Evolutionary conservation across 2,329 filamentous ascomycete genomes (phyloP).

Genomic region (Trichoderma lentiforme): DNA sequence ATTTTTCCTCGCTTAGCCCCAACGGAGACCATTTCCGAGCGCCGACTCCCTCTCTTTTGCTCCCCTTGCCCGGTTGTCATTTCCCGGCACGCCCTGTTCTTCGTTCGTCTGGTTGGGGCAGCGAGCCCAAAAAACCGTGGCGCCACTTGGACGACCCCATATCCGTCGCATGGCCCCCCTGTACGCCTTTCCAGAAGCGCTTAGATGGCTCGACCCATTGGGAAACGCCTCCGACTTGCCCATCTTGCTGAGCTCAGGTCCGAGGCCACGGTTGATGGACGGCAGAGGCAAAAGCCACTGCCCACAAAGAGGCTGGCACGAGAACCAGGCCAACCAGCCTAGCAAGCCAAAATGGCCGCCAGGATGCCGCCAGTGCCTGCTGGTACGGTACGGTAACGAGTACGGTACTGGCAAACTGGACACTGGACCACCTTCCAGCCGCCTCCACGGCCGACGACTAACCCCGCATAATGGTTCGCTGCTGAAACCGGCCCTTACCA

Average conservation of each 20-base stretch:
- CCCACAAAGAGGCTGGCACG: slow-evolving; percentile 4
- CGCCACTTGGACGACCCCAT: slow-evolving; percentile 17
- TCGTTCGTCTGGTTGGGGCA: slow-evolving; percentile 10
- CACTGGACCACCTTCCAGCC: background rate
- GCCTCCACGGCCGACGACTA: background rate
- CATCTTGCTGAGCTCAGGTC: slow-evolving; percentile 15
- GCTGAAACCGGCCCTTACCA: slow-evolving; percentile 15
- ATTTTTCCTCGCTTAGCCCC: slow-evolving; percentile 13
- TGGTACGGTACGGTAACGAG: background rate
- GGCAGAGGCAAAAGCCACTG: slow-evolving; percentile 3
- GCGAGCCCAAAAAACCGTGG: slow-evolving; percentile 16
- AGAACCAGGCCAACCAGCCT: background rate
- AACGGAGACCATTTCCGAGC: slow-evolving; percentile 17
- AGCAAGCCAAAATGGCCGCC: slow-evolving; percentile 2
- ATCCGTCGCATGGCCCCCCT: slow-evolving; percentile 19
- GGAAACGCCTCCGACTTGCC: slow-evolving; percentile 15
- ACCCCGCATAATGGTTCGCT: slow-evolving; percentile 18
- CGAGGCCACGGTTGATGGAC: slow-evolving; percentile 7
- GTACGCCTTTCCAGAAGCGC: slow-evolving; percentile 3
- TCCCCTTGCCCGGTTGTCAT: slow-evolving; percentile 12
- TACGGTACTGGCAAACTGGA: background rate
- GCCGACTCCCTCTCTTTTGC: background rate
- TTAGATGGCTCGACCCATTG: slow-evolving; percentile 11
- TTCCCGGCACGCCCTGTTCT: slow-evolving; percentile 14
- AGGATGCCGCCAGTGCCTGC: slow-evolving; percentile 1